Base-by-base conservation (phyloP, 208 protist genomes). In the Acanthamoeba lenticulata region DNA sequence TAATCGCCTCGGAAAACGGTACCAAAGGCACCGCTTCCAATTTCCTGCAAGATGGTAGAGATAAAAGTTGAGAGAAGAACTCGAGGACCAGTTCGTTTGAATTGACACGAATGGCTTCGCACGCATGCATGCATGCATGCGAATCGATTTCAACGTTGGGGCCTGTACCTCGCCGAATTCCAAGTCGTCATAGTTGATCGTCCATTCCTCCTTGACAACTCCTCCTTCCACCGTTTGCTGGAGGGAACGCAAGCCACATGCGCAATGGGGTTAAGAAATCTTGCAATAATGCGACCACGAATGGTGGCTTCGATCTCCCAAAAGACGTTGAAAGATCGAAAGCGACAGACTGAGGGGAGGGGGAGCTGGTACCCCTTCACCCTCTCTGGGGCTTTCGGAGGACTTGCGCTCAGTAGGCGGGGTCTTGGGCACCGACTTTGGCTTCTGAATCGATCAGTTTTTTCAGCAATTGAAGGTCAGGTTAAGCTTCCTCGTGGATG, bases 161-260 rank as follows among this genome's bases (percentile, higher is more conserved):
- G 65, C 29, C 9, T 42, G 32, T 79, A 79, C 69, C 69, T 79
- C 69, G 36, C 9, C 69, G 5, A 79, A 79, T 36, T 79, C 69
- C 36, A 79, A 45, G 69, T 79, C 69, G 36, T 79, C 69, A 36
- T 79, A 79, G 69, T 79, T 79, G 24, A 79, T 79, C 19, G 69
- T 79, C 69, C 69, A 79, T 45, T 79, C 69, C 69, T 79, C 69
- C 40, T 79, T 79, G 69, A 79, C 69, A 40, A 79, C 69, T 29
- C 69, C 69, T 29, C 69, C 69, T 17, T 79, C 69, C 6, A 79
- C 69, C 36, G 69, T n/a, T 79, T 79, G 69, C 40, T 79, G 40
- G 52, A n/a, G n/a, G n/a, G n/a, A n/a, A n/a, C n/a, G n/a, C n/a
- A n/a, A n/a, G n/a, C n/a, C n/a, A n/a, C n/a, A n/a, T n/a, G n/a